Base-by-base conservation (phyloP, 2,329 filamentous ascomycete genomes). In the Cercospora zeina region DNA sequence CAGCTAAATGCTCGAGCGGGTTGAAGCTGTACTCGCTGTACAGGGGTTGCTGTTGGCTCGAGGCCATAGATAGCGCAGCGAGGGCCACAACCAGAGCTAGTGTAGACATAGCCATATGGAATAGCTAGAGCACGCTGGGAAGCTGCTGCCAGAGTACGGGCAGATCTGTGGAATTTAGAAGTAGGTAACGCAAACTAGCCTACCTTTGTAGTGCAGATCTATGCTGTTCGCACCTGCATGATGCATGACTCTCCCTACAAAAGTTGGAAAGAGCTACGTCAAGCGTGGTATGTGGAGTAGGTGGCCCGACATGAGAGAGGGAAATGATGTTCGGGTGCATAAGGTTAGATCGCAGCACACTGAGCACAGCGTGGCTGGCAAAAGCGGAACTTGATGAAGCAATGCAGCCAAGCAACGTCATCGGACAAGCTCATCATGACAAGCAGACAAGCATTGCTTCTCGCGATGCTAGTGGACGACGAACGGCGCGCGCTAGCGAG, bases 1-100 rank as follows among this genome's bases (percentile, higher is more conserved):
- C 81, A 27, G 81, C 77, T 1, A 82, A 74, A 71, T 83, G 81
- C 64, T 80, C 65, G 19, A 82, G 69, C 9, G 80, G 80, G 59
- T 82, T 74, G 68, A 82, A 82, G 1, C 71, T 70, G 62, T 79
- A 80, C 51, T 65, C 59, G 19, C 69, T 71, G 62, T 72, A 72
- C 16, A 72, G 61, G 27, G 69, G 70, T 66, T 68, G 67, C 63
- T 67, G 64, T 56, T 69, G 67, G 53, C 61, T 64, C 42, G 65
- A 62, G 24, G 65, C 67, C 51, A 65, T 57, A 3, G 65, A 63
- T 30, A 66, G 42, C 30, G 65, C 67, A 33, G 67, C 62, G 27
- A 63, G 54, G 51, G 62, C 62, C 37, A 63, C 53, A 5, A 58
- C 62, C n/a, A 63, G 21, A 13, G 62, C 62, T 33, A 63, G 49